Base-by-base conservation (phyloP, 257 asterid genomes). In the Salvia splendens region DNA sequence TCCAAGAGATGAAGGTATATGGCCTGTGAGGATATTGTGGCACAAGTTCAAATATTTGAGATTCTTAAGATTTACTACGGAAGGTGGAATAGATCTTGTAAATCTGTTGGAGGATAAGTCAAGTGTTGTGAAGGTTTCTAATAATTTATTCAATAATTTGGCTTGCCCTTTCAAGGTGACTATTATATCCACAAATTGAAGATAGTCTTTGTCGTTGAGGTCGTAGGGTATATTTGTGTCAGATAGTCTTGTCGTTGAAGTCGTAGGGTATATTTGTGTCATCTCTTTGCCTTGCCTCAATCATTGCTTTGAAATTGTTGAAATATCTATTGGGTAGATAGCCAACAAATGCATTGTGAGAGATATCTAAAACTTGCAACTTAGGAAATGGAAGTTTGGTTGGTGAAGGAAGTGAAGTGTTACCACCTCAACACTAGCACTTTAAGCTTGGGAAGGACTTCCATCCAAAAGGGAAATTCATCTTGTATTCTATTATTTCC, bases 281-380 rank as follows among this genome's bases (percentile, higher is more conserved):
- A 15, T 49, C 24, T 20, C 24, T 5, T 49, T 49, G 28, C 30
- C 15, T 47, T 12, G 15, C 51, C 7, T 48, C 36, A n/a, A 15
- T 76, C 81, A 75, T 72, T 20, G 73, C 75, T 16, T 8, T 35
- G n/a, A 76, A 75, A 50, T 45, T n/a, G 6, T 40, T 3, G 9
- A 74, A 61, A 12, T 58, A 54, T 12, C 3, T 36, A 6, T 8
- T 12, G n/a, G 83, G 75, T 6, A 80, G 45, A 20, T 66, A 30
- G 35, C 80, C 80, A 15, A 63, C 68, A 11, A 77, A 35, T 5
- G 49, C 62, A 55, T 77, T 82, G 10, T 6, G 0, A 71, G 76
- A 60, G 2, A 73, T 35, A 32, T 82, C 76, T 0, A 76, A 12
- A n/a, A 78, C 61, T 35, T 69, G 61, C 45, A 79, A 46, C 30